These are phyloP conservation scores for Herpetomonas samuelpessoai DNA, from an alignment of 208 protist genomes.

Conservation along the genomic window DNA sequence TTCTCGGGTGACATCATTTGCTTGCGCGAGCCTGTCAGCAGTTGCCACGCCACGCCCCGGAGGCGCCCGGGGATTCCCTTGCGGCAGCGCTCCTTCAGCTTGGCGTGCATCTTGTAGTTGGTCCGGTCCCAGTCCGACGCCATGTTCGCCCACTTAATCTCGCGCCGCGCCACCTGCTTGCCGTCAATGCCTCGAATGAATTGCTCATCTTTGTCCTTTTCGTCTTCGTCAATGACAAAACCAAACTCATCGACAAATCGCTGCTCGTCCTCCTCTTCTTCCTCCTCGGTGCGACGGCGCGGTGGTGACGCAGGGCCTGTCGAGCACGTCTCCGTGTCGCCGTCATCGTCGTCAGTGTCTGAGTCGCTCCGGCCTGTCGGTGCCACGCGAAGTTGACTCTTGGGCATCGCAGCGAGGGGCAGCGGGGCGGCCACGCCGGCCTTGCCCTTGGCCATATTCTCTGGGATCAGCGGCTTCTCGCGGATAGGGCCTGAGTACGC, in stretches of 20 bases:
- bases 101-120: slow-evolving; percentile 65
- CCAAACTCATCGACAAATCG: slow-evolving; percentile 90
- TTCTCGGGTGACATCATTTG: slow-evolving; percentile 73
- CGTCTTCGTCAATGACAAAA: slow-evolving; percentile 78
- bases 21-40: slow-evolving; percentile 73
- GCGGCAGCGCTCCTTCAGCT: slow-evolving; percentile 87
- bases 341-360: slow-evolving; percentile 28
- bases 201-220: slow-evolving; percentile 49
- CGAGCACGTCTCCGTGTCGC: not conserved
- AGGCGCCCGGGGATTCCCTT: slow-evolving; percentile 85
- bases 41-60: slow-evolving; percentile 85
- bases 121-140: slow-evolving; percentile 75
- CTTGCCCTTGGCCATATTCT: slow-evolving; percentile 17
- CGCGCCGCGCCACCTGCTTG: slow-evolving; percentile 61
- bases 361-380: slow-evolving; percentile 59
- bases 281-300: slow-evolving; percentile 5
- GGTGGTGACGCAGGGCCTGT: not conserved
- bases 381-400: slow-evolving; percentile 32
- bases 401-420: slow-evolving; percentile 12
- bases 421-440: slow-evolving; percentile 15
- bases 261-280: slow-evolving; percentile 55
- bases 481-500: not conserved
- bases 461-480: slow-evolving; percentile 12
- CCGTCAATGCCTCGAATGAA: slow-evolving; percentile 71
- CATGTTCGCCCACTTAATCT: slow-evolving; percentile 92